A percentile compares a stretch with the other conserved stretches of the same genome.
phyloP scores from a whole-genome alignment of 2,329 filamentous ascomycete genomes.

The Pochonia chlamydosporia region DNA sequence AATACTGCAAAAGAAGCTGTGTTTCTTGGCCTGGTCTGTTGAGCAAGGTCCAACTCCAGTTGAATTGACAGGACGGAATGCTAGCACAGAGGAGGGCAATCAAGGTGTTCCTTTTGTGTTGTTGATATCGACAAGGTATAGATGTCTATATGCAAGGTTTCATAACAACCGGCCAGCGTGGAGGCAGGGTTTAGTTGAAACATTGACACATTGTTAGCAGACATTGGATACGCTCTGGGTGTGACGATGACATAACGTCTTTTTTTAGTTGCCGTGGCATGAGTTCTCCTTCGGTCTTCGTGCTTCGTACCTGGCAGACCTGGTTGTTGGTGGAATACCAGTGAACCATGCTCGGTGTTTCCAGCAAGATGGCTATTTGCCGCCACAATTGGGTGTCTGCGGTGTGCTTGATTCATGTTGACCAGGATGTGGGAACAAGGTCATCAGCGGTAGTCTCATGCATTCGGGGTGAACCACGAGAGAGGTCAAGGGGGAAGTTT shows the following conservation, averaged over 20 bases:
- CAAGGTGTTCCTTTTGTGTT: neutral
- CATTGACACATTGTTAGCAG: neutral
- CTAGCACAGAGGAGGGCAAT: too few species aligned
- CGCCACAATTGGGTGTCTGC: neutral
- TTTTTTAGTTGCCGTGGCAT: neutral
- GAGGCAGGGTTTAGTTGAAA: neutral
- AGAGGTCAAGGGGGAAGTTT: neutral
- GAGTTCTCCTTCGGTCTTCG: too few species aligned
- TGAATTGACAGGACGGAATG: too few species aligned
- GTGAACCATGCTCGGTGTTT: neutral
- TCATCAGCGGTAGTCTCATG: neutral
- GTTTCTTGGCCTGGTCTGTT: too few species aligned
- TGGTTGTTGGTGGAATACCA: neutral
- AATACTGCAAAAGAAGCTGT: too few species aligned
- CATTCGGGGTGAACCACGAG: neutral
- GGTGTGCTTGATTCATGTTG: constrained; percentile 6
- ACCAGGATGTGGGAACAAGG: neutral
- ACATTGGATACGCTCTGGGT: neutral
- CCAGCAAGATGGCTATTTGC: neutral
- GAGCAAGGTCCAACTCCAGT: too few species aligned
- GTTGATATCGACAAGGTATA: neutral
- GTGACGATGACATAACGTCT: neutral
- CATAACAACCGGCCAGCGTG: neutral
- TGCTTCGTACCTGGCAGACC: neutral
- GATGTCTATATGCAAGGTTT: neutral